These are phyloP conservation scores for Colletotrichum nymphaeae DNA, from an alignment of 2,329 filamentous ascomycete species.

Conservation along the genomic window DNA sequence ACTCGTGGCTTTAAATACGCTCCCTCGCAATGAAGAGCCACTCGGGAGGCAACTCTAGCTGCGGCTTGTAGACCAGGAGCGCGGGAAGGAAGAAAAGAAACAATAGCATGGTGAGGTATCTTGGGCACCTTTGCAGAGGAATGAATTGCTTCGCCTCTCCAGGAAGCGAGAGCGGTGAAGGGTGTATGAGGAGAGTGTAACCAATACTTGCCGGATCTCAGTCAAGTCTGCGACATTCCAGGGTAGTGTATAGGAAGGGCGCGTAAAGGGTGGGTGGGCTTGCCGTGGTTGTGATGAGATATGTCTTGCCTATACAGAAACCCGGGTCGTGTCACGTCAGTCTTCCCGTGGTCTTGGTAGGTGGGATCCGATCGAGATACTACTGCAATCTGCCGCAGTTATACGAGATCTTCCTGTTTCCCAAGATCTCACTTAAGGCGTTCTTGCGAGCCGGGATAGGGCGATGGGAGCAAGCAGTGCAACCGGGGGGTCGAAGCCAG, in stretches of 20 bases:
- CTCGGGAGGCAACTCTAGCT: background rate
- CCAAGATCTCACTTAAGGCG: slow-evolving; percentile 32
- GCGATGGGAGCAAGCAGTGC: slow-evolving; percentile 19
- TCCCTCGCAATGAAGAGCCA: slow-evolving; percentile 15
- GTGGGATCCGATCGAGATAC: slow-evolving; percentile 37
- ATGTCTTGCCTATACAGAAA: slow-evolving; percentile 36
- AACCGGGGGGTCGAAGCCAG: slow-evolving; percentile 10
- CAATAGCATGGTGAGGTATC: slow-evolving; percentile 13
- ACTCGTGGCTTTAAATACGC: slow-evolving; percentile 25
- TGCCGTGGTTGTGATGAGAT: slow-evolving; percentile 29
- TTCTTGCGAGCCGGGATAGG: slow-evolving; percentile 22
- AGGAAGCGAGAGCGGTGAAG: slow-evolving; percentile 38
- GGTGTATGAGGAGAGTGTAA: slow-evolving; percentile 35
- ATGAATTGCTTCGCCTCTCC: slow-evolving; percentile 12
- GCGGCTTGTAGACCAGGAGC: slow-evolving; percentile 4
- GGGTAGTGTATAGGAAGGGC: slow-evolving; percentile 32
- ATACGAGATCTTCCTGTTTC: slow-evolving; percentile 38
- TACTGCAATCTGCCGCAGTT: slow-evolving; percentile 38
- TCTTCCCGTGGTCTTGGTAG: slow-evolving; percentile 37
- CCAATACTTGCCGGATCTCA: slow-evolving; percentile 38
- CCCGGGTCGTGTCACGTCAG: slow-evolving; percentile 32
- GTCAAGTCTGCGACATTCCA: slow-evolving; percentile 37
- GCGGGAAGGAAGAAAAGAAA: slow-evolving; percentile 29
- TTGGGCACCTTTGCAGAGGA: slow-evolving; percentile 2
- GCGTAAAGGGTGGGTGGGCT: slow-evolving; percentile 28